Evolutionary conservation across 2,329 filamentous ascomycete genomes (phyloP).

Genomic region (Fusarium cicatricum): DNA sequence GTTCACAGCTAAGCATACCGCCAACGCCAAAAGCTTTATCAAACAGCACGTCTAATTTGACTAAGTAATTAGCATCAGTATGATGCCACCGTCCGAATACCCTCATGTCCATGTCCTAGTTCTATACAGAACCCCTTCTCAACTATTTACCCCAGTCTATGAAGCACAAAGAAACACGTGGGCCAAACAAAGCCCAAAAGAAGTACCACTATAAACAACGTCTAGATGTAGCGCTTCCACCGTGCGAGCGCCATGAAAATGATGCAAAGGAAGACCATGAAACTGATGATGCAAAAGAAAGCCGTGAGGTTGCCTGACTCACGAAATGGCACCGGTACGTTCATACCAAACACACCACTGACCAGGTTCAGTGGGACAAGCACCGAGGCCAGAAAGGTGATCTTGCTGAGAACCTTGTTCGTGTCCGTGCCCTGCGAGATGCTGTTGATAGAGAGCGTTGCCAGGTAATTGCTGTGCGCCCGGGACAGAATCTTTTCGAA

Average conservation of each 20-base stretch:
- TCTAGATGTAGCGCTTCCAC: constrained; percentile 56
- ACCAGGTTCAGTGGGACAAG: constrained; percentile 96
- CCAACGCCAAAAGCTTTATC: constrained; percentile 12
- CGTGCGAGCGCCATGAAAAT: constrained; percentile 58
- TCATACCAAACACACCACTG: constrained; percentile 89
- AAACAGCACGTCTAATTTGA: constrained; percentile 12
- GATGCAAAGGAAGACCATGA: constrained; percentile 62
- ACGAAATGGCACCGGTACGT: constrained; percentile 75
- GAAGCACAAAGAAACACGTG: constrained; percentile 19
- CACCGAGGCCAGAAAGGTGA: constrained; percentile 92
- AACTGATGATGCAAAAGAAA: constrained; percentile 38
- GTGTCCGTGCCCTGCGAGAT: constrained; percentile 87
- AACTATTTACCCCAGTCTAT: constrained; percentile 29
- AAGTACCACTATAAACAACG: background rate
- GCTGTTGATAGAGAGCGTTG: constrained; percentile 91
- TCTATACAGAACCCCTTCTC: constrained; percentile 21
- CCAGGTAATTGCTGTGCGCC: constrained; percentile 94
- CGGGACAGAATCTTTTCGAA: constrained; percentile 98
- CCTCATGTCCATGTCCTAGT: constrained; percentile 3
- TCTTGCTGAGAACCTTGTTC: constrained; percentile 91
- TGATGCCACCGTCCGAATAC: constrained; percentile 10
- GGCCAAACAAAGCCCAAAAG: constrained; percentile 1
- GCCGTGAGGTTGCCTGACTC: constrained; percentile 57
- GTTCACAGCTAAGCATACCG: background rate
- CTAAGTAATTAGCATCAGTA: constrained; percentile 16